phyloP scores from a whole-genome alignment of 495 filamentous ascomycete species.

The Amniculicola lignicola region DNA sequence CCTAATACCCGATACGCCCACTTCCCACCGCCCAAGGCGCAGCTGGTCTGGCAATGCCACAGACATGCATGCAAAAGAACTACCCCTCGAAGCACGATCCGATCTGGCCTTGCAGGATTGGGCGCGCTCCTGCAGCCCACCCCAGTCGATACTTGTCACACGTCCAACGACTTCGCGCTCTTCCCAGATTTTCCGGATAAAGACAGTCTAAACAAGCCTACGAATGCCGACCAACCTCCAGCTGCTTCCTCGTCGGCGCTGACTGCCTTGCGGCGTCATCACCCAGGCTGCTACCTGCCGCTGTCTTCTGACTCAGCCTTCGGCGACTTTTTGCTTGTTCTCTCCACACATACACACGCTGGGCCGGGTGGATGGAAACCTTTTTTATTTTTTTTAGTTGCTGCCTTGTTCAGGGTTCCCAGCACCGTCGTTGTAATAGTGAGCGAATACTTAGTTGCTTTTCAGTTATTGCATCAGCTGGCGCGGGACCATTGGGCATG shows the following conservation, averaged over 20 bases:
- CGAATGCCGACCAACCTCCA: constrained; percentile 11
- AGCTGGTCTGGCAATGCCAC: constrained; percentile 17
- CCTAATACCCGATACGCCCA: constrained; percentile 5
- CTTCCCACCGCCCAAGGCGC: background rate
- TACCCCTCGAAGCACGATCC: constrained; percentile 16
- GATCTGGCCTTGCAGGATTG: constrained; percentile 12
- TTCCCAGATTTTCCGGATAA: constrained; percentile 18
- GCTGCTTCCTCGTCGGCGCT: background rate
- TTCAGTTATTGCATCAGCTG: constrained; percentile 29
- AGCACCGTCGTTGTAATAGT: constrained; percentile 29
- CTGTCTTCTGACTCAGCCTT: constrained; percentile 21
- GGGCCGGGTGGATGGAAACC: constrained; percentile 32
- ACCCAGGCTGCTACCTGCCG: constrained; percentile 2
- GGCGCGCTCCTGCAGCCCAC: constrained; percentile 16
- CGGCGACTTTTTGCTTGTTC: constrained; percentile 12
- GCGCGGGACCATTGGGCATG: constrained; percentile 23
- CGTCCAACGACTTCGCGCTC: constrained; percentile 4
- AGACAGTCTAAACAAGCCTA: constrained; percentile 12
- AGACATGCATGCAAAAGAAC: constrained; percentile 15
- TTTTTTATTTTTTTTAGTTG: constrained; percentile 17
- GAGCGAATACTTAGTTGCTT: constrained; percentile 27
- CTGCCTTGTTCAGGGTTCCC: constrained; percentile 12
- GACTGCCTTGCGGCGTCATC: background rate
- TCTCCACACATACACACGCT: constrained; percentile 32
- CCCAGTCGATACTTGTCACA: constrained; percentile 9